These are phyloP conservation scores for Boletus tylopilopsis DNA, from an alignment of 768 basidiomycete genomes.

Conservation along the genomic window DNA sequence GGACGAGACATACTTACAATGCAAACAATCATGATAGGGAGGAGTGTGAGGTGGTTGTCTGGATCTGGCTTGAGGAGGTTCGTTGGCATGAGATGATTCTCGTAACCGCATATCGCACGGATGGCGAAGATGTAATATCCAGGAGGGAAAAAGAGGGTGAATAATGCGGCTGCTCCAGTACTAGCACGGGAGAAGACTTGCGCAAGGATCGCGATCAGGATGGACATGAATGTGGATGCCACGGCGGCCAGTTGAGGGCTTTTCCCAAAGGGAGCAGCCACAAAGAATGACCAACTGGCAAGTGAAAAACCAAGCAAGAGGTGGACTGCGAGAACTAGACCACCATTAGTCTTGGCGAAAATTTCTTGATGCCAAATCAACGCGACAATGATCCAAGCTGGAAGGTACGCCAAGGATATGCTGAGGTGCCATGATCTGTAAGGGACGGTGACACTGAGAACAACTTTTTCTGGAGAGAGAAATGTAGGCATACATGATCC, in stretches of 20 bases:
- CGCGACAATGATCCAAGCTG: constrained; percentile 69
- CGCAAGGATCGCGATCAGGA: constrained; percentile 66
- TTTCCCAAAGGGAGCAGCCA: constrained; percentile 66
- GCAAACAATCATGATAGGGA: constrained; percentile 61
- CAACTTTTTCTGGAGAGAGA: not conserved
- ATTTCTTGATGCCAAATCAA: constrained; percentile 64
- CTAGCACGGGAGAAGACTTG: constrained; percentile 44
- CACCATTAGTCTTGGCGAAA: constrained; percentile 57
- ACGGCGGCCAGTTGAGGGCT: constrained; percentile 72
- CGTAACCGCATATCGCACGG: constrained; percentile 64
- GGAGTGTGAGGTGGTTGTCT: constrained; percentile 47
- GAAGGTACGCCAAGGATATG: constrained; percentile 64
- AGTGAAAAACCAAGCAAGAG: constrained; percentile 64
- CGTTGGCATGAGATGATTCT: constrained; percentile 53
- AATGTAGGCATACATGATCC: constrained; percentile 47
- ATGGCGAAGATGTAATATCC: constrained; percentile 72
- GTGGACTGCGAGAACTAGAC: constrained; percentile 60
- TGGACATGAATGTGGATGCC: constrained; percentile 57
- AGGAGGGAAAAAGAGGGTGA: constrained; percentile 71
- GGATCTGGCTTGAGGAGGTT: constrained; percentile 58
- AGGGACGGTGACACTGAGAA: not conserved
- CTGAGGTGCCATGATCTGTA: constrained; percentile 61
- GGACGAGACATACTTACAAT: constrained; percentile 44
- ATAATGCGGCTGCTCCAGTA: constrained; percentile 51
- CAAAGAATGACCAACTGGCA: constrained; percentile 69